Evolutionary conservation across 1,139 yeast species (phyloP).

Genomic region (Magnusiomyces tetraspermus): DNA sequence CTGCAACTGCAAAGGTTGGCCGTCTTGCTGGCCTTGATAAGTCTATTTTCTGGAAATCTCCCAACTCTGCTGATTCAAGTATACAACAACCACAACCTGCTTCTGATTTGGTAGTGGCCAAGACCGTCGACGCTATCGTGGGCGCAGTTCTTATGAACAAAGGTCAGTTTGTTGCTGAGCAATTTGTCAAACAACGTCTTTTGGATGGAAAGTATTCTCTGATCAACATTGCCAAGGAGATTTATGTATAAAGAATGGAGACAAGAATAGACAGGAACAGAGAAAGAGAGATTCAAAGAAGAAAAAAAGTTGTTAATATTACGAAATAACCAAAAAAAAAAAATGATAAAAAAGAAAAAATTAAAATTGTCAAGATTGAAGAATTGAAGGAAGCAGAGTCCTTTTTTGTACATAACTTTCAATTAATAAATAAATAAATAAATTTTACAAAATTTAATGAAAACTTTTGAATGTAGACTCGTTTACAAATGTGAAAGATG

Average conservation of each 20-base stretch:
- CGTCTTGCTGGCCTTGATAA: conserved; percentile 28
- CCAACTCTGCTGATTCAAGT: conserved; percentile 12
- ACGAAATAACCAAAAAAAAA: too few relatives aligned
- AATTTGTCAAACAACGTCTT: conserved; percentile 28
- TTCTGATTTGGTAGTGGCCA: conserved; percentile 52
- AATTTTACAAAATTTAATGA: too few relatives aligned
- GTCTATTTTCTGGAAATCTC: conserved; percentile 60
- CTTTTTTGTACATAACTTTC: too few relatives aligned
- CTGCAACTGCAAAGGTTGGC: conserved; percentile 39
- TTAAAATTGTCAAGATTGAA: too few relatives aligned
- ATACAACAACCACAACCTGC: conserved; percentile 4
- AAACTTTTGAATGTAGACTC: too few relatives aligned
- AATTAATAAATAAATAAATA: too few relatives aligned
- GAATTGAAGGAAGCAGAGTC: too few relatives aligned
- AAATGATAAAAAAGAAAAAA: too few relatives aligned
- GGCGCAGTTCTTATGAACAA: conserved; percentile 71
- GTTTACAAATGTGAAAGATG: too few relatives aligned
- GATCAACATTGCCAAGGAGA: conserved; percentile 18
- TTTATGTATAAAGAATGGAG: neutral
- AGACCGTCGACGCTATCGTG: conserved; percentile 61
- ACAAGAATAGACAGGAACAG: neutral
- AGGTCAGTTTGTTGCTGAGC: conserved; percentile 40
- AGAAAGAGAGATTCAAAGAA: neutral
- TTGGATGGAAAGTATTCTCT: conserved; percentile 24
- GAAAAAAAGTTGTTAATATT: neutral